Percentiles rank a stretch among this genome's conserved stretches.
phyloP scores from a whole-genome alignment of 1,284 basidiomycete genomes.

The Trichosporon sp. region DNA sequence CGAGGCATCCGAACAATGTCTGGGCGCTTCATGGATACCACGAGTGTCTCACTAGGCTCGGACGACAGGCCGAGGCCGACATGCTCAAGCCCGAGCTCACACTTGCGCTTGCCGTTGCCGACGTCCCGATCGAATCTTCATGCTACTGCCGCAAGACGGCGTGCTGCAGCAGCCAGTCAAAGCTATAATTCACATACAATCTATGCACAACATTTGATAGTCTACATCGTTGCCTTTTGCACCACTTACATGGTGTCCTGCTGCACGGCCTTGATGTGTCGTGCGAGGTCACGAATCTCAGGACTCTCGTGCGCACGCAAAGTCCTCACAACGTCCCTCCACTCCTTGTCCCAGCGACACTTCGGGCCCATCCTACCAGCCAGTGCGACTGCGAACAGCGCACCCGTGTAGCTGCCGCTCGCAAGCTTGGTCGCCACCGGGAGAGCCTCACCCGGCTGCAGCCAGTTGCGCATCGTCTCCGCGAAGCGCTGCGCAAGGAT shows the following conservation, averaged over 20 bases:
- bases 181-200: neutral
- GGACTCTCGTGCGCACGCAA: neutral
- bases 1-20: slow-evolving; percentile 52
- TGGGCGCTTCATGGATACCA: slow-evolving; percentile 53
- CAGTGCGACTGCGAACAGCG: neutral
- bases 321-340: neutral
- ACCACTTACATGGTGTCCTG: slow-evolving; percentile 8
- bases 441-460: neutral
- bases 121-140: slow-evolving; percentile 43
- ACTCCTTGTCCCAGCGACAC: neutral
- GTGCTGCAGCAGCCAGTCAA: neutral
- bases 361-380: neutral
- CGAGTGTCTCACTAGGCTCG: slow-evolving; percentile 46
- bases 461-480: neutral
- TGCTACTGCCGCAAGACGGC: slow-evolving; percentile 42
- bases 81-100: slow-evolving; percentile 40
- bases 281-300: slow-evolving; percentile 7
- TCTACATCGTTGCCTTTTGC: neutral
- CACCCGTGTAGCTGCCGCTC: neutral
- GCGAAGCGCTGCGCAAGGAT: neutral
- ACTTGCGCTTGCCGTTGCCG: slow-evolving; percentile 45
- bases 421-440: neutral
- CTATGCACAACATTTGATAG: neutral
- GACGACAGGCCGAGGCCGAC: slow-evolving; percentile 39
- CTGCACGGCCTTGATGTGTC: neutral